These are phyloP conservation scores for Stevia rebaudiana DNA, from an alignment of 140 eudicot genomes.

Conservation along the genomic window DNA sequence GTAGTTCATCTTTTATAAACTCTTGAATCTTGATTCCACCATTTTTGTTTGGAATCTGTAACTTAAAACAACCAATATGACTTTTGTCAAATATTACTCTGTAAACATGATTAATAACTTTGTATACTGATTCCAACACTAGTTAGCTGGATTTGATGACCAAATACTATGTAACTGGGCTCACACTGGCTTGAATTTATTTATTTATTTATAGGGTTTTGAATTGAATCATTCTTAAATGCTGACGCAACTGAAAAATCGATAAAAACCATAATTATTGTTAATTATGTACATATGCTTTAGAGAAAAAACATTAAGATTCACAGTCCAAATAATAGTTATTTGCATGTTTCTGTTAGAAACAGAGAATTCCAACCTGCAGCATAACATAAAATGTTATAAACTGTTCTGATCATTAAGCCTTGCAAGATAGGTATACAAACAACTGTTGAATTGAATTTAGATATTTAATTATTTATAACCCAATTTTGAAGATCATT, in stretches of 20 bases:
- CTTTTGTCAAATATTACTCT: neutral
- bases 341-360: no score
- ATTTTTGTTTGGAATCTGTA: neutral
- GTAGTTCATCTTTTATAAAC: neutral
- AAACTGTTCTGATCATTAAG: neutral
- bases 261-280: neutral
- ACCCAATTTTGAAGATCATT: neutral
- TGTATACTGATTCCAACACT: neutral
- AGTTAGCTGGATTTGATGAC: conserved; percentile 2
- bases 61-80: neutral
- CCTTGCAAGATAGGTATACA: neutral
- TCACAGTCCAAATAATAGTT: no score
- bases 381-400: no score
- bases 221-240: neutral
- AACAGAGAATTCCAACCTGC: no score
- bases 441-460: conserved; percentile 6
- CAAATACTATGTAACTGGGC: neutral
- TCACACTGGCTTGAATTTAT: neutral
- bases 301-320: neutral
- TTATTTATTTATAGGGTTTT: neutral
- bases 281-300: neutral
- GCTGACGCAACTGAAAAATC: neutral
- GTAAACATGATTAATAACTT: neutral
- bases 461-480: neutral
- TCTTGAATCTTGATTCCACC: no score